Evolutionary conservation across 2,329 filamentous ascomycete genomes (phyloP).

Genomic region (Gremmenia infestans): DNA sequence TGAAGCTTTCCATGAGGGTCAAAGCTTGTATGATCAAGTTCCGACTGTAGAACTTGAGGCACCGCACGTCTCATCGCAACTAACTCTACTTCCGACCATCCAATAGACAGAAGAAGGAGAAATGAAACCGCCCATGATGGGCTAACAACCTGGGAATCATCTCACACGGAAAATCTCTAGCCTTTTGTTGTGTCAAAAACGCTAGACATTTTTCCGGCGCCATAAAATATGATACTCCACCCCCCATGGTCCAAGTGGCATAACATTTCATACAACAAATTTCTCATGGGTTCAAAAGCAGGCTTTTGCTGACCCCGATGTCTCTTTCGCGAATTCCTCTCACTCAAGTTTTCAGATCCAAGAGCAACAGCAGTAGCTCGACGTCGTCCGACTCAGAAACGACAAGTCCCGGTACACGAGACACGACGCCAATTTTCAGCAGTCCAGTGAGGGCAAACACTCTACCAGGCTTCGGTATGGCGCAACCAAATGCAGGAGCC

Average conservation of each 20-base stretch:
- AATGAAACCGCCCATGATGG: not conserved
- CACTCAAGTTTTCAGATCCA: constrained; percentile 18
- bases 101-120: not conserved
- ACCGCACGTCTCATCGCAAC: not conserved
- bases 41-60: not conserved
- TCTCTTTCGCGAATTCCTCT: constrained; percentile 34
- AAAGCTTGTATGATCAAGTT: not conserved
- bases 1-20: not conserved
- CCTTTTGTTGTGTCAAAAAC: not conserved
- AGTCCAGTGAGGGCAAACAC: not conserved
- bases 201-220: not conserved
- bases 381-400: constrained; percentile 4
- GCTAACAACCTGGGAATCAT: not conserved
- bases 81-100: not conserved
- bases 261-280: not conserved
- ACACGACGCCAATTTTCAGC: not conserved
- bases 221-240: constrained; percentile 1
- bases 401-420: not conserved
- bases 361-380: constrained; percentile 8
- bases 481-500: not conserved
- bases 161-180: not conserved
- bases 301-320: constrained; percentile 7
- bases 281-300: not conserved
- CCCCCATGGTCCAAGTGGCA: not conserved
- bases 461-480: constrained; percentile 1